These are phyloP conservation scores for Xylaria curta DNA, from an alignment of 495 filamentous ascomycete species.

Conservation along the genomic window DNA sequence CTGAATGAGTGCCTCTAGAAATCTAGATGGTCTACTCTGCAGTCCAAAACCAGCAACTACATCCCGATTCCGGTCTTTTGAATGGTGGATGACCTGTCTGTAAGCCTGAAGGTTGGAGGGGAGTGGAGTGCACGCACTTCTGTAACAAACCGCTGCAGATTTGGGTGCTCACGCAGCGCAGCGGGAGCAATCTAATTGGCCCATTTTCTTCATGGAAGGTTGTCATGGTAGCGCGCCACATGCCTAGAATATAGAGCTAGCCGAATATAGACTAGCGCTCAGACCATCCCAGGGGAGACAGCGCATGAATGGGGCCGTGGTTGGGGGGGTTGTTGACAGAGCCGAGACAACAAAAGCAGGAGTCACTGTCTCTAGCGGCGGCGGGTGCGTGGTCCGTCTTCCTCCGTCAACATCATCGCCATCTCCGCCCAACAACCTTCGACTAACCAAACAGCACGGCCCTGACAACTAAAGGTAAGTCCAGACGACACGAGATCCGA, in stretches of 20 bases:
- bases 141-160: conserved; percentile 15
- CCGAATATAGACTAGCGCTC: conserved; percentile 17
- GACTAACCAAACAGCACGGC: conserved; percentile 20
- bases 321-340: conserved; percentile 29
- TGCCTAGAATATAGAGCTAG: conserved; percentile 34
- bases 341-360: conserved; percentile 26
- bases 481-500: conserved; percentile 5
- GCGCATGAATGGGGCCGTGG: conserved; percentile 35
- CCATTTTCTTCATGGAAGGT: conserved; percentile 23
- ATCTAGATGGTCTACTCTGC: not conserved
- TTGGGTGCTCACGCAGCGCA: conserved; percentile 17
- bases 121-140: conserved; percentile 18
- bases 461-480: conserved; percentile 21
- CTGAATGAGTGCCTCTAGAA: not conserved
- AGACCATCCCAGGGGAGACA: conserved; percentile 35
- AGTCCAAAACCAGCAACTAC: not conserved
- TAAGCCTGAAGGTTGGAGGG: not conserved
- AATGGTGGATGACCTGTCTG: conserved; percentile 11
- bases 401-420: conserved; percentile 26
- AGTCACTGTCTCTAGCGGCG: conserved; percentile 17
- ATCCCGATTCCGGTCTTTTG: not conserved
- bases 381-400: conserved; percentile 22
- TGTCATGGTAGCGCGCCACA: conserved; percentile 45
- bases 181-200: conserved; percentile 7
- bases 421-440: conserved; percentile 8